Percentiles rank a stretch among this genome's conserved stretches.
Evolutionary conservation across 306 rosid species (phyloP).

Genomic region (Pyrus communis): DNA sequence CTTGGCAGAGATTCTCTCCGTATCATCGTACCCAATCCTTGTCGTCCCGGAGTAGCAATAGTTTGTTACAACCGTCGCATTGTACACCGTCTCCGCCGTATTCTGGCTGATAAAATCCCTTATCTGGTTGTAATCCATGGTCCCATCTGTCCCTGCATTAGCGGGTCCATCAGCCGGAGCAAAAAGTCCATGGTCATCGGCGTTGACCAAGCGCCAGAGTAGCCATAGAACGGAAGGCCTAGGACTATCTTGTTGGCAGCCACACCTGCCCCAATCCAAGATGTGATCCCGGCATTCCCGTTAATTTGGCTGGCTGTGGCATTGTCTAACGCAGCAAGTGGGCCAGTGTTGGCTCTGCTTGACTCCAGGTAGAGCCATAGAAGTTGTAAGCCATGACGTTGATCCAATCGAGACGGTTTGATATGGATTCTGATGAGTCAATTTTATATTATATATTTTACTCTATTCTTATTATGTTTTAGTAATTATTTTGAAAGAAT

Average conservation of each 20-base stretch:
- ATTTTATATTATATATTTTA: too few relatives aligned
- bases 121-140: conserved; percentile 7
- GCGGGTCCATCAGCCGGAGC: conserved; percentile 17
- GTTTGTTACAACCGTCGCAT: conserved; percentile 7
- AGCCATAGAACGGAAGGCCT: conserved; percentile 29
- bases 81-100: neutral
- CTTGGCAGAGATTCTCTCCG: conserved; percentile 18
- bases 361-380: conserved; percentile 22
- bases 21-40: conserved; percentile 34
- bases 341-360: neutral
- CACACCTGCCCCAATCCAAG: conserved; percentile 7
- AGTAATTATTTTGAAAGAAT: too few relatives aligned
- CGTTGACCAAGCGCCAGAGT: conserved; percentile 9
- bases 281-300: neutral
- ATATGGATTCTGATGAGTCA: too few relatives aligned
- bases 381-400: too few relatives aligned
- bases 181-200: conserved; percentile 12
- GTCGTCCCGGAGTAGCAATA: conserved; percentile 26
- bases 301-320: neutral
- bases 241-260: conserved; percentile 14
- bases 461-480: too few relatives aligned
- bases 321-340: conserved; percentile 24
- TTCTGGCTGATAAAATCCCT: conserved; percentile 4
- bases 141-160: conserved; percentile 7
- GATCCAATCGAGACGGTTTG: too few relatives aligned